A percentile compares a stretch with the other conserved stretches of the same genome.
Conservation (phyloP, 2,329 filamentous ascomycete genomes). For the Ophiostoma sp. region DNA sequence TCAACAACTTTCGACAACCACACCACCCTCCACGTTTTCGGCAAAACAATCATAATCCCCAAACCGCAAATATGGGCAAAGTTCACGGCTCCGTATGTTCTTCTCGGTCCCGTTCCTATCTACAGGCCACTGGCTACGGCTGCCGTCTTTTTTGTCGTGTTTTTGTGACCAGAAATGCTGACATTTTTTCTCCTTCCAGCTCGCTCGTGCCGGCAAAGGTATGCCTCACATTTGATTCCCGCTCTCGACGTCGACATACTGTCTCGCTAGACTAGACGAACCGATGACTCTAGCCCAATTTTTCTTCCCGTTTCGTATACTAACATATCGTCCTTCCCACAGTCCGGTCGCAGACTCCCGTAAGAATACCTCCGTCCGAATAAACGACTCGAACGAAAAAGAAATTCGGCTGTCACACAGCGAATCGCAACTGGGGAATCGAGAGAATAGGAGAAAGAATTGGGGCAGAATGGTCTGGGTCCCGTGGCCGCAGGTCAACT, state of each 20-base stretch:
- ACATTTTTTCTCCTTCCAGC: constrained; percentile 24
- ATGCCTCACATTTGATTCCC: constrained; percentile 67
- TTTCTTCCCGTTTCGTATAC: neutral
- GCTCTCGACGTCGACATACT: constrained; percentile 65
- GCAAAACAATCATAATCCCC: constrained; percentile 12
- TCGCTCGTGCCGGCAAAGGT: constrained; percentile 71
- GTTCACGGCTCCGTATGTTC: constrained; percentile 33
- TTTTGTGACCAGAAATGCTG: constrained; percentile 20
- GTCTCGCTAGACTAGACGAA: neutral
- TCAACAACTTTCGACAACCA: constrained; percentile 21
- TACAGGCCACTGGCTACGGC: neutral
- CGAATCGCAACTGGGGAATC: neutral
- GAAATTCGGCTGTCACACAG: neutral
- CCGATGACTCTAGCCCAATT: neutral
- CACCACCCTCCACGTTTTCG: constrained; percentile 16
- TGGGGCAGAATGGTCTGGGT: neutral
- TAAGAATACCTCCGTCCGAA: constrained; percentile 22
- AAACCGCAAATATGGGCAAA: constrained; percentile 31
- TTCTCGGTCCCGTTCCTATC: neutral
- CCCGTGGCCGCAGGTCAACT: neutral
- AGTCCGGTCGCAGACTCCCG: constrained; percentile 33
- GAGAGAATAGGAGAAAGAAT: neutral
- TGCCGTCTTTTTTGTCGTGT: neutral
- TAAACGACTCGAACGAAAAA: neutral
- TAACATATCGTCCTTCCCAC: constrained; percentile 14